Evolutionary conservation across 2,329 filamentous ascomycete genomes (phyloP).

Genomic region (Ophiosphaerella korrae): DNA sequence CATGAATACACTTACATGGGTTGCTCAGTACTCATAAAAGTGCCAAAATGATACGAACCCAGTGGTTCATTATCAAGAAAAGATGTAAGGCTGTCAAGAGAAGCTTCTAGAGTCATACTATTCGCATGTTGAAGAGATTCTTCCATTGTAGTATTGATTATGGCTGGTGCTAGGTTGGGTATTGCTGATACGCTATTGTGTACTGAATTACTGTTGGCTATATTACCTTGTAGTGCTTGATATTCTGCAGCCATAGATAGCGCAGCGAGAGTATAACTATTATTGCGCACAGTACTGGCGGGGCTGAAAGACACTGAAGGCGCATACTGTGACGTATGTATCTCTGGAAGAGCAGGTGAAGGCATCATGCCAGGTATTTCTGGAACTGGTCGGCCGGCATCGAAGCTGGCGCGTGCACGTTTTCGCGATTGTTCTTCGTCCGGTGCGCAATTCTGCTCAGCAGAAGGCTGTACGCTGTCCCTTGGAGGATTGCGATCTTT

Average conservation of each 20-base stretch:
- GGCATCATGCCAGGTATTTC: constrained; percentile 36
- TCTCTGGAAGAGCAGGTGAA: constrained; percentile 24
- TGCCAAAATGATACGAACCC: constrained; percentile 47
- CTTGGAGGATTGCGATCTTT: constrained; percentile 25
- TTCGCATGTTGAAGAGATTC: constrained; percentile 14
- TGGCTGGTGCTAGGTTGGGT: constrained; percentile 18
- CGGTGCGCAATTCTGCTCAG: constrained; percentile 12
- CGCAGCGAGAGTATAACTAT: constrained; percentile 45
- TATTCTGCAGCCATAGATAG: constrained; percentile 51
- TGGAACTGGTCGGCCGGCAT: constrained; percentile 30
- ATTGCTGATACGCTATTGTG: constrained; percentile 16
- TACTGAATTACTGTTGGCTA: constrained; percentile 17
- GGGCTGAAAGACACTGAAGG: constrained; percentile 21
- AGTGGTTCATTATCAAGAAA: constrained; percentile 48
- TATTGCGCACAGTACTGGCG: constrained; percentile 24
- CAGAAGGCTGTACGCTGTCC: constrained; percentile 6
- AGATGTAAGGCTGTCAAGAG: constrained; percentile 45
- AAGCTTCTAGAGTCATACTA: constrained; percentile 32
- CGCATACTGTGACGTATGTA: constrained; percentile 22
- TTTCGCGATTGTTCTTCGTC: constrained; percentile 29
- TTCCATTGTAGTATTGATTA: constrained; percentile 19
- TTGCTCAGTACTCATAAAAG: constrained; percentile 48
- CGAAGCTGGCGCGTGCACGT: constrained; percentile 33
- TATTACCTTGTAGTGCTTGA: constrained; percentile 42
- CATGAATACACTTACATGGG: constrained; percentile 29